A percentile compares a stretch with the other conserved stretches of the same genome.
phyloP scores from a whole-genome alignment of 352 stramenopile species.

The Globisporangium parvum region DNA sequence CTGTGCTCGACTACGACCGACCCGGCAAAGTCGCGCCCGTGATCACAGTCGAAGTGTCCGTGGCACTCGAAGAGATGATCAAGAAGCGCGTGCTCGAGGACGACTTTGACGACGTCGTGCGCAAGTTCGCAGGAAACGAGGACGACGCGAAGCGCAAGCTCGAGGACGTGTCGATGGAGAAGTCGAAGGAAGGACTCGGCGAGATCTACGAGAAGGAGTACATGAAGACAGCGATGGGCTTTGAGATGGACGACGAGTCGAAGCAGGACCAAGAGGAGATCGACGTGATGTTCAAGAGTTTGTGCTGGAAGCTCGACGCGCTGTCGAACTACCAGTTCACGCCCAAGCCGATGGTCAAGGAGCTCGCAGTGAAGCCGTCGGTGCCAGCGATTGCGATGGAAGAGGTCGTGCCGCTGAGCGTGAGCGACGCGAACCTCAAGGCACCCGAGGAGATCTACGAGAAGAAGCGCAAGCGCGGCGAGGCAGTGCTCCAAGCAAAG shows the following conservation, averaged over 20 bases:
- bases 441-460: conserved; percentile 81
- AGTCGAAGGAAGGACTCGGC: conserved; percentile 86
- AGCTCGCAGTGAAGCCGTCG: conserved; percentile 81
- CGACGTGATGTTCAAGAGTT: conserved; percentile 91
- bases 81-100: conserved; percentile 94
- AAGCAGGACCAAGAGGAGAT: conserved; percentile 93
- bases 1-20: conserved; percentile 91
- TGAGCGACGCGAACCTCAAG: conserved; percentile 81
- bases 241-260: conserved; percentile 88
- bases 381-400: conserved; percentile 83
- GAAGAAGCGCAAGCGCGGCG: conserved; percentile 84
- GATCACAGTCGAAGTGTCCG: conserved; percentile 90
- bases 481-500: conserved; percentile 72
- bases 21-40: conserved; percentile 89
- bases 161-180: conserved; percentile 91
- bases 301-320: conserved; percentile 94
- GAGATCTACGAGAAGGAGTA: conserved; percentile 96
- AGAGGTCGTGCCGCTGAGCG: conserved; percentile 75
- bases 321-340: conserved; percentile 96
- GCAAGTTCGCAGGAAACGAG: conserved; percentile 80
- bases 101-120: conserved; percentile 93
- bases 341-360: conserved; percentile 89
- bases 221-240: conserved; percentile 92
- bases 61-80: conserved; percentile 91
- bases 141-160: conserved; percentile 80